Evolutionary conservation across 1,139 yeast species (phyloP), one percentile per base, ranked within the genome.

Genomic region (Barnettozyma hawaiiensis): DNA sequence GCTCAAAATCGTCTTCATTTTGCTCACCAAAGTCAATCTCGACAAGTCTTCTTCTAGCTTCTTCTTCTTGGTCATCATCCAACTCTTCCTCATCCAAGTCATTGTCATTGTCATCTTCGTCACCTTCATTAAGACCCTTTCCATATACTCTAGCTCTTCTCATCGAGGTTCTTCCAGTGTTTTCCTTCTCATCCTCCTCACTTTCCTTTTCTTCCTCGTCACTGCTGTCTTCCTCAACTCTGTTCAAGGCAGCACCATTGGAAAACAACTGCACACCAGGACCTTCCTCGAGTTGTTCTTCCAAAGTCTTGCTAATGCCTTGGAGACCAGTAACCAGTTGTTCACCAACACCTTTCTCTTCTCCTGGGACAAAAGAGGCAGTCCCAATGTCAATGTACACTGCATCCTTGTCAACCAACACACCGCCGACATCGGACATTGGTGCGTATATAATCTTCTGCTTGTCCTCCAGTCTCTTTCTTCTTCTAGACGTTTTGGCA

Each of bases 391-490:
- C 97, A 49, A 94, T 87, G 58, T 90, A 86, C 2, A 94, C 98
- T 4, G 98, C 97, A 69, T 94, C 98, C 60, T 84, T 90, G 66
- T 94, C 99, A 48, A 94, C 89, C 50, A 92, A 71, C 28, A 94
- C 95, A 59, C 99, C 99, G 44, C 97, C 97, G 21, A 92, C 97
- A 64, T 94, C 97, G 40, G 97, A 86, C 98, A 94, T 92, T 42
- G 99, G 99, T 0, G 98, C 99, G 62, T 94, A 94, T 2, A 94
- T 89, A 52, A 89, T 80, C 63, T 90, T 92, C 61, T 86, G 95
- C 55, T 84, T 86, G 60, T 94, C 98, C 55, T 92, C 97, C 44
- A 94, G 76, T 59, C 97, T 77, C 61, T 87, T 85, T 57, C 97
- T 76, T 62, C 97, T 78, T 59, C 82, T 76, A 43, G 69, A 60